Percentiles rank a stretch among this genome's conserved stretches.
phyloP scores from a whole-genome alignment of 192 early-diverging fungal species.

The Backusella tarrabulga region DNA sequence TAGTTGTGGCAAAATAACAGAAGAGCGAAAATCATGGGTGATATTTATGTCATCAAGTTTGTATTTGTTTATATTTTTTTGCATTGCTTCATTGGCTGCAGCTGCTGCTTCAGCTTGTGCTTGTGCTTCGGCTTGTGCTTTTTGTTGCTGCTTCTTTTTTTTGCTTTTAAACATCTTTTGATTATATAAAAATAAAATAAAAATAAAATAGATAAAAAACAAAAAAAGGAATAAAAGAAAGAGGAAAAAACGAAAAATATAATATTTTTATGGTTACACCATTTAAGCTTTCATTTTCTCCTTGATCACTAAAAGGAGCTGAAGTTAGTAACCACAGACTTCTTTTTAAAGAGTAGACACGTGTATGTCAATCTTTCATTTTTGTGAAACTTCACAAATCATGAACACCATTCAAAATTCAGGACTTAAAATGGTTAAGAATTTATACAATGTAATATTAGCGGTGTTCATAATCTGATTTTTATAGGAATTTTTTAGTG shows the following conservation, averaged over 20 bases:
- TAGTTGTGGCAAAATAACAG: constrained; percentile 19
- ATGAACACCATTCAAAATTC: background rate
- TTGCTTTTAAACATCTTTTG: constrained; percentile 16
- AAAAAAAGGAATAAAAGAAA: background rate
- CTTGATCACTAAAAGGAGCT: background rate
- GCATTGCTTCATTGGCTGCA: background rate
- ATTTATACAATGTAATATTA: background rate
- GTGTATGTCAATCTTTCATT: background rate
- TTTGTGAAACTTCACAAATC: background rate
- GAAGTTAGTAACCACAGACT: background rate
- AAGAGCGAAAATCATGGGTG: constrained; percentile 16
- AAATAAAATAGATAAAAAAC: background rate
- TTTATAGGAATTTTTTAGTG: background rate
- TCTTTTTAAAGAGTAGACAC: constrained; percentile 4
- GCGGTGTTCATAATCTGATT: background rate
- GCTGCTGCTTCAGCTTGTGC: background rate
- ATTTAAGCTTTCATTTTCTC: constrained; percentile 3
- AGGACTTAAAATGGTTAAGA: background rate
- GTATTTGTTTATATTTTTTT: background rate
- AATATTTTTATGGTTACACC: background rate
- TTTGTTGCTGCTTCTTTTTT: constrained; percentile 11
- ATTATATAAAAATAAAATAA: background rate
- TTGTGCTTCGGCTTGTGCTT: background rate
- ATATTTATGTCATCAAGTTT: constrained; percentile 14
- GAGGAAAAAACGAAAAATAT: background rate